A percentile compares a stretch with the other conserved stretches of the same genome.
phyloP scores from a whole-genome alignment of 2,329 filamentous ascomycete genomes.

The Elsinoe necatrix region DNA sequence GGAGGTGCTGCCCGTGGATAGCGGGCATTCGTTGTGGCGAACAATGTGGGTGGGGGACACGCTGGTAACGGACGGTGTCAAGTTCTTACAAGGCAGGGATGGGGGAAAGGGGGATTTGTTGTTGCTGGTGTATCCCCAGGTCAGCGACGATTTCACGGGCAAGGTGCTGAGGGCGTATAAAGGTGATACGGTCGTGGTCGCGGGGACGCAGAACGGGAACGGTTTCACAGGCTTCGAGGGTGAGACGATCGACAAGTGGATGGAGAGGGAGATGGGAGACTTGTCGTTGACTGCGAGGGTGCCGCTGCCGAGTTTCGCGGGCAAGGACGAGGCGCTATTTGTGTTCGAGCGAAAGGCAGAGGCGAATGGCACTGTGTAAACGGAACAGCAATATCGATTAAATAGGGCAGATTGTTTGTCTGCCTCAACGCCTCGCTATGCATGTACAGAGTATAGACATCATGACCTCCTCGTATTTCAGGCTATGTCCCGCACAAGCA shows the following conservation, averaged over 20 bases:
- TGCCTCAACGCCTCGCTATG: constrained; percentile 11
- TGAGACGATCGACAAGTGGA: constrained; percentile 58
- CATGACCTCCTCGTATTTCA: neutral
- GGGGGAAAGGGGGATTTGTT: constrained; percentile 51
- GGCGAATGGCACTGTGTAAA: neutral
- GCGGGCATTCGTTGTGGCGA: constrained; percentile 58
- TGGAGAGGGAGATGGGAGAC: constrained; percentile 46
- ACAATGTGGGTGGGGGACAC: constrained; percentile 63
- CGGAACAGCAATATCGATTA: neutral
- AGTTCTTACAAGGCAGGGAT: constrained; percentile 45
- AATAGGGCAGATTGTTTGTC: neutral
- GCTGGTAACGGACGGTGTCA: constrained; percentile 49
- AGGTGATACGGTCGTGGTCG: constrained; percentile 59
- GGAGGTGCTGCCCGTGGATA: constrained; percentile 55
- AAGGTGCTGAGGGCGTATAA: constrained; percentile 52
- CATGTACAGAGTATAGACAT: constrained; percentile 7
- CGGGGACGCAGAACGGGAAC: constrained; percentile 65
- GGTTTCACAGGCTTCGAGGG: constrained; percentile 63
- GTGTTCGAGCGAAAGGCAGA: constrained; percentile 43
- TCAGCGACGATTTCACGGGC: constrained; percentile 58
- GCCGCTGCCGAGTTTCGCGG: constrained; percentile 63
- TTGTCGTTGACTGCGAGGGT: constrained; percentile 58
- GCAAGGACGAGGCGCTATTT: constrained; percentile 68
- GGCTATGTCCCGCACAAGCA: neutral
- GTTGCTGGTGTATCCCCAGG: constrained; percentile 65